Evolutionary conservation across 495 filamentous ascomycete species (phyloP), one percentile per base, ranked within the genome.

Genomic region (Alectoria sarmentosa): DNA sequence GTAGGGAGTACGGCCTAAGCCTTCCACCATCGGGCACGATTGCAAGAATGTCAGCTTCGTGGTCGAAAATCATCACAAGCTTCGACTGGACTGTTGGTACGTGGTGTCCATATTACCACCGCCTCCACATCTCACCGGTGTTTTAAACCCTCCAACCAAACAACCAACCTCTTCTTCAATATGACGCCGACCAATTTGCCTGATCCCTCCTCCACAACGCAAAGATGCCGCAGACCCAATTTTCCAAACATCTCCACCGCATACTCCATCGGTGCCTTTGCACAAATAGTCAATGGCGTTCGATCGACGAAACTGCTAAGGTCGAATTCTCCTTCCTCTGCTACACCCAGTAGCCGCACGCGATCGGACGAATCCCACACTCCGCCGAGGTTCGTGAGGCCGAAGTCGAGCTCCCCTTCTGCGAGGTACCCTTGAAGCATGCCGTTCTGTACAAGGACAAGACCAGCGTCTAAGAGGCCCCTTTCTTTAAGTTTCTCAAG

Each of bases 231-330:
- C 66, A 85, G 60, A 0, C 82, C 82, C 54, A 85, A 66, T 69
- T 80, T 83, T 19, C 78, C 78, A 76, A 85, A 85, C 77, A 84
- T 79, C 74, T 84, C 81, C 30, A 83, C 78, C 14, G 76, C 78
- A 72, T 82, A 83, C 70, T 85, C 82, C 70, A 84, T 73, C 41
- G 82, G 82, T 54, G 82, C 79, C 60, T 79, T 77, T 3, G 74
- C 79, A 64, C 73, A 78, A 7, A 85, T 71, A 5, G 72, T 78
- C 59, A 84, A 57, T 30, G 81, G 81, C 26, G 80, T 84, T 15
- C 79, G 73, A 68, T 85, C 82, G 15, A 84, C 77, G 67, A 85
- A 82, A 6, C 69, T 71, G 11, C 71, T 71, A 15, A 85, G 61
- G 66, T 80, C 76, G 42, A 79, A 70, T 36, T 77, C 76, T 1